Percentiles rank a stretch among this genome's conserved stretches.
Conservation (phyloP, 768 basidiomycete genomes). For the Mycena floridula region DNA sequence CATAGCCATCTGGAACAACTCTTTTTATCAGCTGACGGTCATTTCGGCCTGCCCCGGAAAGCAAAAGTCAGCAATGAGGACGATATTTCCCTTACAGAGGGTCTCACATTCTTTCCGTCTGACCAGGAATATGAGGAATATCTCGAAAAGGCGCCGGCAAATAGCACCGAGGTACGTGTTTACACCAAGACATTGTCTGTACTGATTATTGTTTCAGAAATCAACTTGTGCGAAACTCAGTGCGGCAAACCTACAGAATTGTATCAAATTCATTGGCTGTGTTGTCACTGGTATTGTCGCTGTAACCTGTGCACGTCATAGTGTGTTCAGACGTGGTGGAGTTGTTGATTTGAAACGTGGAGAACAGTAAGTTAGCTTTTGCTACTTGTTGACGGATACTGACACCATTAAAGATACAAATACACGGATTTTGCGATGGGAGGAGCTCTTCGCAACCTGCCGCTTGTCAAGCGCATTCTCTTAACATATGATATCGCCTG, state of each 20-base stretch:
- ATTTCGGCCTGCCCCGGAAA: constrained; percentile 15
- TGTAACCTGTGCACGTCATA: constrained; percentile 22
- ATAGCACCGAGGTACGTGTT: constrained; percentile 4
- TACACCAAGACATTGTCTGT: not conserved
- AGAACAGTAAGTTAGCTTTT: constrained; percentile 15
- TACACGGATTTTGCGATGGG: constrained; percentile 19
- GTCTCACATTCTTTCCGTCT: constrained; percentile 18
- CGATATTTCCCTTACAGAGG: constrained; percentile 20
- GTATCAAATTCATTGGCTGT: constrained; percentile 20
- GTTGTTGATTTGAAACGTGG: constrained; percentile 21
- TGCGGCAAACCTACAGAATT: constrained; percentile 20
- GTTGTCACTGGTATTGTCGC: constrained; percentile 21
- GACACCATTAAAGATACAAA: constrained; percentile 16
- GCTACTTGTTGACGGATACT: not conserved
- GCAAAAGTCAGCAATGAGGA: constrained; percentile 21
- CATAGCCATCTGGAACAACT: constrained; percentile 1
- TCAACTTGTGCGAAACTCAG: constrained; percentile 19
- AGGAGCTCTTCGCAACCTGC: not conserved
- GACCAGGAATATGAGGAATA: constrained; percentile 11
- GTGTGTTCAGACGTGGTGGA: constrained; percentile 16
- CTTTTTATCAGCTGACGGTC: constrained; percentile 4
- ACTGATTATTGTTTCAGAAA: constrained; percentile 7
- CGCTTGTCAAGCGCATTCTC: constrained; percentile 10
- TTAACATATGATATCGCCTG: constrained; percentile 26
- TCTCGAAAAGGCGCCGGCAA: constrained; percentile 6